Evolutionary conservation across 73 alveolate species (phyloP).

Genomic region (Symbiodinium natans): DNA sequence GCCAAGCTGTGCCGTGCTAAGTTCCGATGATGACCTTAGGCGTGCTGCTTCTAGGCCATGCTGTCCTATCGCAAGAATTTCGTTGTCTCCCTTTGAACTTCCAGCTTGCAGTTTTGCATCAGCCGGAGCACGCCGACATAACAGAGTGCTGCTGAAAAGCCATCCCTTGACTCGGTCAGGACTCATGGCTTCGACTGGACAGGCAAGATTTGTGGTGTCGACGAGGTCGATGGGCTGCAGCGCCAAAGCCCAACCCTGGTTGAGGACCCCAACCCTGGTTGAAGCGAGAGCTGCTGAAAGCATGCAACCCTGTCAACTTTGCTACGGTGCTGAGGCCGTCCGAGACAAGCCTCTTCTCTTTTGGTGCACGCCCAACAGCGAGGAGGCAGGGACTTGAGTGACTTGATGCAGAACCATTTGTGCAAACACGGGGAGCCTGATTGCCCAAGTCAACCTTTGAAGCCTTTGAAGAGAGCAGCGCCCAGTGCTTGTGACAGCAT

Average conservation of each 20-base stretch:
- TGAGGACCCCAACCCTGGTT: background rate
- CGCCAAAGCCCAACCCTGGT: background rate
- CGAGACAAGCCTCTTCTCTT: conserved; percentile 64
- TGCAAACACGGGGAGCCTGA: too few relatives aligned
- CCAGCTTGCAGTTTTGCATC: background rate
- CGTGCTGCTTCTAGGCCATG: background rate
- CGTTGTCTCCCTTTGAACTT: background rate
- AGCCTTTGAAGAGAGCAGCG: too few relatives aligned
- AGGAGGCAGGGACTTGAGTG: conserved; percentile 15
- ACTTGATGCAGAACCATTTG: background rate
- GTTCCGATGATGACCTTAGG: background rate
- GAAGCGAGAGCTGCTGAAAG: background rate
- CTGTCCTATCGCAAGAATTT: background rate
- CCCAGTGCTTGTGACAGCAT: background rate
- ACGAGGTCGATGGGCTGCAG: conserved; percentile 4
- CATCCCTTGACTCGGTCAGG: background rate
- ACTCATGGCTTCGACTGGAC: conserved; percentile 90
- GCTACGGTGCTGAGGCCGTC: conserved; percentile 1
- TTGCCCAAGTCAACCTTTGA: too few relatives aligned
- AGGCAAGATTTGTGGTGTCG: conserved; percentile 72
- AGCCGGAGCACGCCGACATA: background rate
- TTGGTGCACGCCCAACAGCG: conserved; percentile 80
- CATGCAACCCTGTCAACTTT: background rate
- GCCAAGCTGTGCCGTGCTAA: conserved; percentile 38
- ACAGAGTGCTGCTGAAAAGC: too few relatives aligned